Evolutionary conservation across 2,329 filamentous ascomycete species (phyloP).

Genomic region (Colletotrichum falcatum): DNA sequence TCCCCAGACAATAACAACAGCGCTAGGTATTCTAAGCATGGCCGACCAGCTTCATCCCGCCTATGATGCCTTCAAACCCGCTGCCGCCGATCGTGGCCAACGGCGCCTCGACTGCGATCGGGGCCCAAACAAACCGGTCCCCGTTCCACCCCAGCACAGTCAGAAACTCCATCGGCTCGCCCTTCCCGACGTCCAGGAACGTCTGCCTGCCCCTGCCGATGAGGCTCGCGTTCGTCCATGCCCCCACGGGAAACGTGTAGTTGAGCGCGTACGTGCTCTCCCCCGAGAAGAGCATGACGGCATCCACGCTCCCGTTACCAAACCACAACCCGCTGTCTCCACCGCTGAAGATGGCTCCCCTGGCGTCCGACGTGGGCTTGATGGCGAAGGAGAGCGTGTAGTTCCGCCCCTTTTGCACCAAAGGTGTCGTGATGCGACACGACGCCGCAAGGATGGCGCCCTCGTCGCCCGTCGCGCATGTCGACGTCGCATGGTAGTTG

Average conservation of each 20-base stretch:
- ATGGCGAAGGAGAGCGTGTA: constrained; percentile 65
- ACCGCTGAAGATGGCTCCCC: constrained; percentile 35
- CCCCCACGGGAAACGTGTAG: constrained; percentile 40
- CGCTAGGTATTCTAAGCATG: constrained; percentile 17
- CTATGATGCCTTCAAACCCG: constrained; percentile 35
- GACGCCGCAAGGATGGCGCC: constrained; percentile 48
- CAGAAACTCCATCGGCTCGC: constrained; percentile 36
- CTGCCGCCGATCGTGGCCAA: constrained; percentile 31
- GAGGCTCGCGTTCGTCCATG: constrained; percentile 36
- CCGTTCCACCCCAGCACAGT: constrained; percentile 37
- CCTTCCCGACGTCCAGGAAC: constrained; percentile 34
- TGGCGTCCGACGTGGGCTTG: constrained; percentile 38
- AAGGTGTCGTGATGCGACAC: constrained; percentile 60
- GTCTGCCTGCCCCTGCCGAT: constrained; percentile 33
- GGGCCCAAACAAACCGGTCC: constrained; percentile 29
- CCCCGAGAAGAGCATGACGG: constrained; percentile 39
- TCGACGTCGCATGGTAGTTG: constrained; percentile 39
- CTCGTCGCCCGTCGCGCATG: constrained; percentile 16
- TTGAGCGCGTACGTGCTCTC: constrained; percentile 40
- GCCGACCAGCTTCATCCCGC: constrained; percentile 37
- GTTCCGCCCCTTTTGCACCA: constrained; percentile 65
- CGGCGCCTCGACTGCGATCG: constrained; percentile 38
- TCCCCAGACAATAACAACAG: neutral
- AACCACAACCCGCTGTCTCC: constrained; percentile 41
- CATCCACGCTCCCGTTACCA: constrained; percentile 38